Evolutionary conservation across 257 asterid species (phyloP).

Genomic region (Nemophila menziesii): DNA sequence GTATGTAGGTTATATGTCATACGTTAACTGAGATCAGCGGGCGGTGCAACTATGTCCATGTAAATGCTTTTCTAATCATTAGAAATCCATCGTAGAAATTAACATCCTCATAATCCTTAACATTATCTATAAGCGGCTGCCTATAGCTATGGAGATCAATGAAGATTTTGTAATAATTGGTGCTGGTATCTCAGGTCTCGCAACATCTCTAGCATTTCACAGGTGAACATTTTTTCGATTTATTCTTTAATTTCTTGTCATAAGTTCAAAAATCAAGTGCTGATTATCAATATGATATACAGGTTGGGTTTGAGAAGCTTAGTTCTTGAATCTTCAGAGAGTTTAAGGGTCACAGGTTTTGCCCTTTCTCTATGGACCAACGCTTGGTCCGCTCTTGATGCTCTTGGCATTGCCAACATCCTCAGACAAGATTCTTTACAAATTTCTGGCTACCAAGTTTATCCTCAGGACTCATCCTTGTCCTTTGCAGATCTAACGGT

Average conservation of each 20-base stretch:
- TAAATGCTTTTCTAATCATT: no score
- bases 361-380: slow-evolving; percentile 58
- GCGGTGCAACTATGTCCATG: no score
- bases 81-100: no score
- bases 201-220: slow-evolving; percentile 54
- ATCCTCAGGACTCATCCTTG: slow-evolving; percentile 27
- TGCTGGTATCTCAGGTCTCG: slow-evolving; percentile 57
- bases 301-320: slow-evolving; percentile 57
- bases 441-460: slow-evolving; percentile 37
- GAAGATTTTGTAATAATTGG: slow-evolving; percentile 45
- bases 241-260: not conserved
- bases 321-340: slow-evolving; percentile 70
- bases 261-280: not conserved
- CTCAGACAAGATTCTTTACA: slow-evolving; percentile 34
- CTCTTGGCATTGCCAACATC: slow-evolving; percentile 44
- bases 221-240: slow-evolving; percentile 21
- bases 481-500: slow-evolving; percentile 13
- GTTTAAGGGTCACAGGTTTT: slow-evolving; percentile 54
- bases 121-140: no score
- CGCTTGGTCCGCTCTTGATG: slow-evolving; percentile 82
- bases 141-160: slow-evolving; percentile 8
- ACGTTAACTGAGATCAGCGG: no score
- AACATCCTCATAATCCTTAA: no score
- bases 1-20: no score
- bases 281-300: not conserved